A percentile compares a stretch with the other conserved stretches of the same genome.
Conservation (phyloP, 2,329 filamentous ascomycete genomes). For the Aspergillus jensenii region DNA sequence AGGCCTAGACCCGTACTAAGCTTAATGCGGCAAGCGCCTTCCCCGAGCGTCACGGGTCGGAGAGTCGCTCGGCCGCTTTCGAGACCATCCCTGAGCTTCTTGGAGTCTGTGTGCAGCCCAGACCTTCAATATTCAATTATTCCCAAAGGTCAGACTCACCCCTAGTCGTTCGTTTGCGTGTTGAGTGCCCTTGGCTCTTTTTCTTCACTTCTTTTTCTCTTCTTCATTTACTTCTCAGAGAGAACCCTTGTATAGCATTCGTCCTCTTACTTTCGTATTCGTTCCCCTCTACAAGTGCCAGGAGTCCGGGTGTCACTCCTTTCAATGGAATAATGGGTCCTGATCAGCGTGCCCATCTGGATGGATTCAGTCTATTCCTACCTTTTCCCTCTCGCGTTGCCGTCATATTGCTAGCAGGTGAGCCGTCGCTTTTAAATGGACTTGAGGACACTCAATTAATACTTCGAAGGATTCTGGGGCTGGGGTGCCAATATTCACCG, state of each 20-base stretch:
- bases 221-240: constrained; percentile 5
- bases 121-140: constrained; percentile 8
- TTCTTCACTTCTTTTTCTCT: background rate
- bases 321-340: constrained; percentile 42
- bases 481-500: constrained; percentile 93
- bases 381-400: constrained; percentile 89
- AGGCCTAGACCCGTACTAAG: constrained; percentile 8
- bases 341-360: constrained; percentile 54
- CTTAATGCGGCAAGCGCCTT: constrained; percentile 11
- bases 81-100: constrained; percentile 21
- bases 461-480: constrained; percentile 73
- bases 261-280: constrained; percentile 9
- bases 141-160: constrained; percentile 26
- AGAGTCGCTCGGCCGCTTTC: background rate
- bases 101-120: constrained; percentile 15
- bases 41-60: background rate
- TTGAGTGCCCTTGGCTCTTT: constrained; percentile 4
- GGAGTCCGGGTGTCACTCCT: constrained; percentile 18
- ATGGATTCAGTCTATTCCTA: constrained; percentile 82
- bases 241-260: background rate
- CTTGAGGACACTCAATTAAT: constrained; percentile 9
- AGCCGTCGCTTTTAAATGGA: background rate
- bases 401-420: constrained; percentile 81
- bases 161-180: constrained; percentile 35
- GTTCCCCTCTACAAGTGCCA: constrained; percentile 15